These are phyloP conservation scores for Salix koriyanagi DNA, from an alignment of 345 rosid species.

Conservation along the genomic window DNA sequence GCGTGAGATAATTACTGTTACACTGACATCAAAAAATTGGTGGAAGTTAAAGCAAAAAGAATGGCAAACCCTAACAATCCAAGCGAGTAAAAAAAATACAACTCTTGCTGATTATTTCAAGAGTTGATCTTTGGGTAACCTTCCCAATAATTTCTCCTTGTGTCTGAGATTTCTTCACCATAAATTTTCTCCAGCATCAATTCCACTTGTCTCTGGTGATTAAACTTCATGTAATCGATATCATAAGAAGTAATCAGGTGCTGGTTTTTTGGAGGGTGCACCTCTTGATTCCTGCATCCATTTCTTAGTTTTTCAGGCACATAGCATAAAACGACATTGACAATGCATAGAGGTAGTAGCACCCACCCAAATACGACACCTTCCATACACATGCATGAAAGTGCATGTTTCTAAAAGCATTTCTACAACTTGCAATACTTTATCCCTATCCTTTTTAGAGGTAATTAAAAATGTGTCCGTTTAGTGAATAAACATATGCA, in stretches of 20 bases:
- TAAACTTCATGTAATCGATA: neutral
- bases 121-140: constrained; percentile 15
- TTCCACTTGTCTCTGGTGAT: neutral
- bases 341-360: neutral
- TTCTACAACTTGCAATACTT: neutral
- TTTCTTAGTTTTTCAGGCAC: neutral
- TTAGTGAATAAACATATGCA: neutral
- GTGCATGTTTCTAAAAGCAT: neutral
- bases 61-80: neutral
- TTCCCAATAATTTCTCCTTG: neutral
- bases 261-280: constrained; percentile 77
- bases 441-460: neutral
- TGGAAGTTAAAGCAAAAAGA: neutral
- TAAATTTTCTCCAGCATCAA: constrained; percentile 6
- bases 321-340: neutral
- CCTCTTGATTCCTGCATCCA: constrained; percentile 83
- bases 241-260: constrained; percentile 95
- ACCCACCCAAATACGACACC: neutral
- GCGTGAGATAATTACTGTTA: constrained; percentile 5
- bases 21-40: neutral
- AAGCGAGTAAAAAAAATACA: neutral
- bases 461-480: neutral
- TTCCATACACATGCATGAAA: too few relatives aligned
- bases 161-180: neutral
- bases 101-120: constrained; percentile 10